Evolutionary conservation across 2,329 filamentous ascomycete species (phyloP).

Genomic region (Podosphaera fusca): DNA sequence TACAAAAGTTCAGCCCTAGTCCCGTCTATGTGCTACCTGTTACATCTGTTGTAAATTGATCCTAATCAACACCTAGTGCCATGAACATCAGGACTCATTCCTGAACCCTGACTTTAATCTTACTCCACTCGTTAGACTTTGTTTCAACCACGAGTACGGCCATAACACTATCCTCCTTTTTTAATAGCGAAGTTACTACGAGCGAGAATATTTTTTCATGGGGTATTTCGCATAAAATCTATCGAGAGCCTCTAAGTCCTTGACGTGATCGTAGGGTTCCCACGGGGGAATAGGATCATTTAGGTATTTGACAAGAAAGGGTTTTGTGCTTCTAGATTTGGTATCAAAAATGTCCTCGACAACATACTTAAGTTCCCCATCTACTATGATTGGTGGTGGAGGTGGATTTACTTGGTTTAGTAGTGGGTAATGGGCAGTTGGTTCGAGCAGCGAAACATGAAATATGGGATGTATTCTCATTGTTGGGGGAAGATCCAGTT

Average conservation of each 20-base stretch:
- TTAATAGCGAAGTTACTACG: too few species aligned
- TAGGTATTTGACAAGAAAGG: neutral
- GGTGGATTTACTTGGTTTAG: neutral
- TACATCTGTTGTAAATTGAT: too few species aligned
- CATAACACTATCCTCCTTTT: neutral
- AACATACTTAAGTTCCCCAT: too few species aligned
- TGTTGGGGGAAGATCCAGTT: neutral
- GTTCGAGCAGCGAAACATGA: conserved; percentile 2
- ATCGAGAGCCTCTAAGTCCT: neutral
- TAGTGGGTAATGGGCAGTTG: neutral
- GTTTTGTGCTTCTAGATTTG: neutral
- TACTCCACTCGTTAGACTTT: too few species aligned
- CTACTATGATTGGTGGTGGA: neutral
- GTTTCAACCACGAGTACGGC: too few species aligned
- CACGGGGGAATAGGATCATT: neutral
- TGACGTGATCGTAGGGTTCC: neutral
- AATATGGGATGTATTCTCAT: conserved; percentile 2
- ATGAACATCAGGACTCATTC: too few species aligned
- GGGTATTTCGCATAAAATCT: neutral
- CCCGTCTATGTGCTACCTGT: too few species aligned
- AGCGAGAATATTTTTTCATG: too few species aligned
- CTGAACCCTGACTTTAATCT: too few species aligned
- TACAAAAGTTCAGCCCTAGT: too few species aligned
- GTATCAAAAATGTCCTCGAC: neutral
- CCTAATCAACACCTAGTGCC: too few species aligned